These are phyloP conservation scores for Paraconiothyrium sp. DNA, from an alignment of 2,329 filamentous ascomycete species.

Conservation along the genomic window DNA sequence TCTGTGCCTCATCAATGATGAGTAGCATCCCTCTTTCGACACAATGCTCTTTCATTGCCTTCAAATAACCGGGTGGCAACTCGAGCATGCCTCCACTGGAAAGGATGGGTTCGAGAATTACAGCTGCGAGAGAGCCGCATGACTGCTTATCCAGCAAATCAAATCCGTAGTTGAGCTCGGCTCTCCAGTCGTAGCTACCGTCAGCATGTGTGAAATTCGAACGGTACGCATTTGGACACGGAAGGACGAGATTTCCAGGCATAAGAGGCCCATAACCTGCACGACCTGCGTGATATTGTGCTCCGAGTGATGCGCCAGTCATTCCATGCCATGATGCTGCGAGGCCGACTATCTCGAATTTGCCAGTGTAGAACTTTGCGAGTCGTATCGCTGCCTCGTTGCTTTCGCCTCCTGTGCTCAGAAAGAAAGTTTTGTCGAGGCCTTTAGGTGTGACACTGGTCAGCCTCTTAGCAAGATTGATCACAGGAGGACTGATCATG, in stretches of 20 bases:
- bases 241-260: slow-evolving; percentile 67
- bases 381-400: slow-evolving; percentile 71
- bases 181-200: slow-evolving; percentile 71
- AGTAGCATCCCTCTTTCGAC: slow-evolving; percentile 45
- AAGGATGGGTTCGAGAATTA: slow-evolving; percentile 70
- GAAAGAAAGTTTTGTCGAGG: slow-evolving; percentile 47
- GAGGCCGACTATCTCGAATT: slow-evolving; percentile 71
- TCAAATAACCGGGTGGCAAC: slow-evolving; percentile 67
- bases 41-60: slow-evolving; percentile 60
- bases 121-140: slow-evolving; percentile 69
- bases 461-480: slow-evolving; percentile 41
- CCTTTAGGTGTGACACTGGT: slow-evolving; percentile 35
- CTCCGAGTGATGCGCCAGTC: slow-evolving; percentile 62
- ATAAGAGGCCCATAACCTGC: slow-evolving; percentile 57
- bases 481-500: slow-evolving; percentile 49
- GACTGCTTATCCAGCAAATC: slow-evolving; percentile 67
- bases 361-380: slow-evolving; percentile 70
- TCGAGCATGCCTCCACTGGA: slow-evolving; percentile 69
- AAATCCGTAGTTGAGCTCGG: slow-evolving; percentile 71
- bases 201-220: slow-evolving; percentile 68
- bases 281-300: slow-evolving; percentile 65
- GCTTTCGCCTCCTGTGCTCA: slow-evolving; percentile 46
- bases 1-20: slow-evolving; percentile 52
- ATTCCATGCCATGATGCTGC: slow-evolving; percentile 70
- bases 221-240: slow-evolving; percentile 69